These are phyloP conservation scores for Aspergillus egyptiacus DNA, from an alignment of 495 filamentous ascomycete species.

Conservation along the genomic window DNA sequence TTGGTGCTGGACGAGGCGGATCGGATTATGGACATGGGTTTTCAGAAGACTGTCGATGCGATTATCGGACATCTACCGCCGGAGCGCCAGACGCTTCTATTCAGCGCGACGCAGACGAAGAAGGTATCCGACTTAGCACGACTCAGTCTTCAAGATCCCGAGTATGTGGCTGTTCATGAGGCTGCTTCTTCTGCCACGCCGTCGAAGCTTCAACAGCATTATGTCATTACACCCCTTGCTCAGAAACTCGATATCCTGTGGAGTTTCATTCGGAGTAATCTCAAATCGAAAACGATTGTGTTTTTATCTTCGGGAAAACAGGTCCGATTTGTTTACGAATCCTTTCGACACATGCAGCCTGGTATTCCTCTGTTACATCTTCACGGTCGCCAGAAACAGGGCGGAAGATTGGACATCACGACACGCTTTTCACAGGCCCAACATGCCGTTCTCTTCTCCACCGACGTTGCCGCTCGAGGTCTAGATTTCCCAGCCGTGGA, in stretches of 20 bases:
- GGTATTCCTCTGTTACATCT: slow-evolving; percentile 94
- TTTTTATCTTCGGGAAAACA: slow-evolving; percentile 95
- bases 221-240: slow-evolving; percentile 73
- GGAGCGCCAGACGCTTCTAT: slow-evolving; percentile 83
- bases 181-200: slow-evolving; percentile 76
- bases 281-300: slow-evolving; percentile 88
- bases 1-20: slow-evolving; percentile 96
- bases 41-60: slow-evolving; percentile 84
- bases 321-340: slow-evolving; percentile 91
- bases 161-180: slow-evolving; percentile 93
- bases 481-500: slow-evolving; percentile 96
- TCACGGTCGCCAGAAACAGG: slow-evolving; percentile 90
- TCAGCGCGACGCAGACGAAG: slow-evolving; percentile 94
- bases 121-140: slow-evolving; percentile 88
- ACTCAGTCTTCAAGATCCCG: slow-evolving; percentile 79
- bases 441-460: slow-evolving; percentile 84
- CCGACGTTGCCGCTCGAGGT: slow-evolving; percentile 88
- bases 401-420: slow-evolving; percentile 79
- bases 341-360: slow-evolving; percentile 87
- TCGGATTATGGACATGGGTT: slow-evolving; percentile 97
- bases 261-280: slow-evolving; percentile 81
- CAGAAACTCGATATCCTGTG: slow-evolving; percentile 89
- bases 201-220: slow-evolving; percentile 78
- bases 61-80: slow-evolving; percentile 88
- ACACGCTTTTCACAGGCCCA: slow-evolving; percentile 71